Percentiles rank a stretch among this genome's conserved stretches.
phyloP scores from a whole-genome alignment of 1,284 basidiomycete genomes.

The Abortiporus biennis region DNA sequence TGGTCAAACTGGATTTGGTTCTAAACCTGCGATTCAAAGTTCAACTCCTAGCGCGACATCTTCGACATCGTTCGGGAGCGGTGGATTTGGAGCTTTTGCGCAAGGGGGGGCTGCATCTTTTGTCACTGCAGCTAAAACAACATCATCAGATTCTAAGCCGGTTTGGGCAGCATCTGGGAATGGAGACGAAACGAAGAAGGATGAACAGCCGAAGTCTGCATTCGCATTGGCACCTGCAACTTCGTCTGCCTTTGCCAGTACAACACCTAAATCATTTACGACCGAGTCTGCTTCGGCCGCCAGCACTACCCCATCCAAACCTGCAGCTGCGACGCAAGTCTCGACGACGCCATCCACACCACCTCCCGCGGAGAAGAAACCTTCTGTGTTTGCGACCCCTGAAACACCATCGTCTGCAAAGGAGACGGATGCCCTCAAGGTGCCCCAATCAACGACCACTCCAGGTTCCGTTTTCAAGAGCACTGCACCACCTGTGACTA shows the following conservation, averaged over 20 bases:
- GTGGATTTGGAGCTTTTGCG: constrained; percentile 24
- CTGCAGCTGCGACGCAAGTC: too few species aligned
- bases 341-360: not conserved
- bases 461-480: constrained; percentile 8
- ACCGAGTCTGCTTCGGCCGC: not conserved
- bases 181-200: constrained; percentile 5
- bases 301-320: not conserved
- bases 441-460: too few species aligned
- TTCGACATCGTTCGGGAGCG: constrained; percentile 6
- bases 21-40: constrained; percentile 15
- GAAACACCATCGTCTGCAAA: constrained; percentile 8
- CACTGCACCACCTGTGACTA: constrained; percentile 17
- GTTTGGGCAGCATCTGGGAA: constrained; percentile 15
- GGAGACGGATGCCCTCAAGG: constrained; percentile 10
- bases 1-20: constrained; percentile 27
- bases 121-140: constrained; percentile 14
- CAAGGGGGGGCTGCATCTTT: constrained; percentile 24
- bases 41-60: constrained; percentile 17
- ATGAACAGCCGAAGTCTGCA: constrained; percentile 10
- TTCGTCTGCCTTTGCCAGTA: constrained; percentile 3
- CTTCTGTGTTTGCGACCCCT: not conserved
- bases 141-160: constrained; percentile 15
- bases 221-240: constrained; percentile 2
- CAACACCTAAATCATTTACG: not conserved
- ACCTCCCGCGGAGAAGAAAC: not conserved